Conservation (phyloP, 306 rosid genomes). For the Trifolium repens region DNA sequence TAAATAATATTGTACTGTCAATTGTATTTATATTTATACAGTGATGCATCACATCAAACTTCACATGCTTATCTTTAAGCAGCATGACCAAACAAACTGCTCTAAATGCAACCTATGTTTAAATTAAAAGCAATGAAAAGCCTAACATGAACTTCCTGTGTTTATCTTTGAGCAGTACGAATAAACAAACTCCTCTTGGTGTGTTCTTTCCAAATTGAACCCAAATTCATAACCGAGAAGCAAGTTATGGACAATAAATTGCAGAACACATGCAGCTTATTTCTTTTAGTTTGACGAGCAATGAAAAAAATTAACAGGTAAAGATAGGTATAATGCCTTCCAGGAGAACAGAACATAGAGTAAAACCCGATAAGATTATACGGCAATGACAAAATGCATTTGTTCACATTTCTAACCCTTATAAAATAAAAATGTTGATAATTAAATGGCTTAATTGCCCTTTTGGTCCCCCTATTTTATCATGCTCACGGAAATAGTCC, state of each 20-base stretch:
- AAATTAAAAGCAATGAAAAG: slow-evolving; percentile 14
- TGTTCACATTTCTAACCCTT: slow-evolving; percentile 26
- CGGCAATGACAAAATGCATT: slow-evolving; percentile 13
- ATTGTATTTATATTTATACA: slow-evolving; percentile 12
- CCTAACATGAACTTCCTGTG: neutral
- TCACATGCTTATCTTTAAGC: slow-evolving; percentile 22
- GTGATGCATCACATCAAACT: slow-evolving; percentile 24
- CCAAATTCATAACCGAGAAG: slow-evolving; percentile 35
- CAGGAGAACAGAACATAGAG: neutral
- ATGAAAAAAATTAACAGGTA: slow-evolving; percentile 5
- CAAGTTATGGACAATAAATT: slow-evolving; percentile 4
- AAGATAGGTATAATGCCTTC: slow-evolving; percentile 23
- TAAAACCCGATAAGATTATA: neutral
- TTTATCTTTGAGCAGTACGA: slow-evolving; percentile 23
- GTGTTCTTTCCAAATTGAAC: slow-evolving; percentile 9
- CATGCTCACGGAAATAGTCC: too few relatives aligned
- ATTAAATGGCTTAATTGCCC: neutral
- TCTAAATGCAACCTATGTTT: slow-evolving; percentile 18
- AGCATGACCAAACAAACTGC: slow-evolving; percentile 35
- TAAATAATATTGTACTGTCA: neutral
- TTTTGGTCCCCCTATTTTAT: too few relatives aligned
- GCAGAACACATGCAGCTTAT: slow-evolving; percentile 18
- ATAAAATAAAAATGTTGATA: slow-evolving; percentile 31
- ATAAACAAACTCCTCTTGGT: slow-evolving; percentile 25
- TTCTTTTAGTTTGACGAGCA: slow-evolving; percentile 12